Percentiles rank a stretch among this genome's conserved stretches.
Conservation (phyloP, 768 basidiomycete species). For the Amanita subjunquillea region DNA sequence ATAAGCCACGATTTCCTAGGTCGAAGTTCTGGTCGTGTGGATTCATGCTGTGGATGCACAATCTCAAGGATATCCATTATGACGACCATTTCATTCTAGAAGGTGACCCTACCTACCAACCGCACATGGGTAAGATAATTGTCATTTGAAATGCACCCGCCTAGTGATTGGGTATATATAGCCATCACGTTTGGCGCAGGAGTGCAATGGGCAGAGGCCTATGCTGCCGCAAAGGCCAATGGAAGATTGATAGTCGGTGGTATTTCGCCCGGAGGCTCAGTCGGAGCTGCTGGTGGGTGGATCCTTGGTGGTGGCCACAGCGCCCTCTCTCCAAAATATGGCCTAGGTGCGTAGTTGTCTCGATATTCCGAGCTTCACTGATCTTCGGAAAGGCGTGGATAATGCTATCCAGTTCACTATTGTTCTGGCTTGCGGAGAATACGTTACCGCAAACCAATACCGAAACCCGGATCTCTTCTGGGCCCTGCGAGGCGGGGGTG, state of each 20-base stretch:
- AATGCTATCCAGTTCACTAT: constrained; percentile 34
- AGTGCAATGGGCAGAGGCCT: constrained; percentile 35
- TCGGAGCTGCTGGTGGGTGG: constrained; percentile 43
- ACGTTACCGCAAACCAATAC: constrained; percentile 27
- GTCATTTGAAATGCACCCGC: neutral
- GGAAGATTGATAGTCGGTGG: constrained; percentile 37
- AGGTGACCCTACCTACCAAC: neutral
- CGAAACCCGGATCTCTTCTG: constrained; percentile 32
- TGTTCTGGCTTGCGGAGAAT: constrained; percentile 30
- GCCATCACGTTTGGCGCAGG: constrained; percentile 28
- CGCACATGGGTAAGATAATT: neutral
- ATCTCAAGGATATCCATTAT: constrained; percentile 21
- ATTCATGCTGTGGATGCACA: constrained; percentile 30
- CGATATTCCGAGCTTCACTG: neutral
- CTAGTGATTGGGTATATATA: neutral
- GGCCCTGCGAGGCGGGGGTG: constrained; percentile 23
- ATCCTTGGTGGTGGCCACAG: constrained; percentile 29
- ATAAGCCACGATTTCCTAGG: constrained; percentile 33
- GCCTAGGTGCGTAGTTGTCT: neutral
- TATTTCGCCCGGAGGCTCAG: constrained; percentile 23
- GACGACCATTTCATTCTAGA: neutral
- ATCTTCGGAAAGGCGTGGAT: constrained; percentile 27
- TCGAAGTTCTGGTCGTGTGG: constrained; percentile 29
- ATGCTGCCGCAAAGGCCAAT: constrained; percentile 24
- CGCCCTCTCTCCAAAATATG: neutral